A percentile compares a stretch with the other conserved stretches of the same genome.
phyloP scores from a whole-genome alignment of 768 basidiomycete genomes.

The Collybia sordida region DNA sequence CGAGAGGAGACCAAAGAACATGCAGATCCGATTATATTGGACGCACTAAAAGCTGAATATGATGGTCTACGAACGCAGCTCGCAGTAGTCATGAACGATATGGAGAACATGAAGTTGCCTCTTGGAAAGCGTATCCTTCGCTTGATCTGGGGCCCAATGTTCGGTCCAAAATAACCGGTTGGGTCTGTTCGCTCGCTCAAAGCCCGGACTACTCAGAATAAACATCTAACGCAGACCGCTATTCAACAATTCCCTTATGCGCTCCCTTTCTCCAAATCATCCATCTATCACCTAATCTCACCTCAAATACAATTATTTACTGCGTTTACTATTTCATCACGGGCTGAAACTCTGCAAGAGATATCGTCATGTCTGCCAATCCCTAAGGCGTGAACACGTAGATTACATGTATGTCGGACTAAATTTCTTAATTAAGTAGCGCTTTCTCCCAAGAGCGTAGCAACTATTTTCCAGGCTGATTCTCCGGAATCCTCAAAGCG shows the following conservation, averaged over 20 bases:
- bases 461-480: not conserved
- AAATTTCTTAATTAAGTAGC: not conserved
- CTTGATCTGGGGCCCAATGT: not conserved
- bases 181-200: too few relatives aligned
- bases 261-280: too few relatives aligned
- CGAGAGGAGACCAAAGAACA: conserved; percentile 1
- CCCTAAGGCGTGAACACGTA: too few relatives aligned
- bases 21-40: not conserved
- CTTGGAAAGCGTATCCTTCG: not conserved
- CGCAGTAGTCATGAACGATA: not conserved
- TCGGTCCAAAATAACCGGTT: too few relatives aligned
- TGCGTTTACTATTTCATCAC: too few relatives aligned
- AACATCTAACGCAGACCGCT: too few relatives aligned
- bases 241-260: too few relatives aligned
- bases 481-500: not conserved
- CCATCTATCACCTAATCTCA: too few relatives aligned
- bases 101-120: not conserved
- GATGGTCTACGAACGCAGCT: conserved; percentile 1
- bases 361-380: too few relatives aligned
- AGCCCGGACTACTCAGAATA: too few relatives aligned
- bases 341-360: too few relatives aligned
- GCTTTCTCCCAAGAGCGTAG: not conserved
- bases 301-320: too few relatives aligned
- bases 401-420: not conserved
- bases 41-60: not conserved